These are phyloP conservation scores for Monilinia fructigena DNA, from an alignment of 2,329 filamentous ascomycete species.

Conservation along the genomic window DNA sequence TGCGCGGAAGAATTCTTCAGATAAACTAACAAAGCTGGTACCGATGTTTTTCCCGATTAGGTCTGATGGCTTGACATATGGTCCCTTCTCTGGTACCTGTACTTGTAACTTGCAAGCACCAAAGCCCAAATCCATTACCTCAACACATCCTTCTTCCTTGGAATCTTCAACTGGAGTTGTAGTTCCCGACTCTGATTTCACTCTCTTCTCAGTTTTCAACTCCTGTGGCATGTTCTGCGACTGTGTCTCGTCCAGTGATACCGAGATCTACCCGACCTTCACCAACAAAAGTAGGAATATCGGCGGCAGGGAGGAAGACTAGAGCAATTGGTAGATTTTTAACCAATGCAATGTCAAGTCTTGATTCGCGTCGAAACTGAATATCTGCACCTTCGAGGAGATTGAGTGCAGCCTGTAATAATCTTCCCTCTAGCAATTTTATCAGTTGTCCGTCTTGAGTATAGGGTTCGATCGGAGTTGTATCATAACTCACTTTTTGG, in stretches of 20 bases:
- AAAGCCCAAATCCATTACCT: conserved; percentile 87
- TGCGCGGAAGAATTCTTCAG: conserved; percentile 77
- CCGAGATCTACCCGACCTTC: conserved; percentile 91
- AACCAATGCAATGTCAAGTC: conserved; percentile 94
- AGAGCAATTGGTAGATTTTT: conserved; percentile 96
- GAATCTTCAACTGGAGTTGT: conserved; percentile 44
- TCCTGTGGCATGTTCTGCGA: conserved; percentile 80
- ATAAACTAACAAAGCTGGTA: conserved; percentile 87
- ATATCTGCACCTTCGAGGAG: conserved; percentile 92
- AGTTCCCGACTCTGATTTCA: conserved; percentile 49
- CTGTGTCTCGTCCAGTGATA: conserved; percentile 91
- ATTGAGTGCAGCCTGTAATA: conserved; percentile 84
- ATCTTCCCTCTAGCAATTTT: conserved; percentile 71
- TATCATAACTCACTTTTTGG: conserved; percentile 77
- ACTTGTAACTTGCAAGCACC: conserved; percentile 91
- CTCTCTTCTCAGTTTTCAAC: conserved; percentile 50
- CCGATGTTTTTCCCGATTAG: conserved; percentile 90
- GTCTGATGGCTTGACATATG: conserved; percentile 66
- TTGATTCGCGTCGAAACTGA: conserved; percentile 91
- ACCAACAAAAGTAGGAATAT: conserved; percentile 96
- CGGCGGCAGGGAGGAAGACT: conserved; percentile 92
- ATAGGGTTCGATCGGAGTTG: conserved; percentile 19
- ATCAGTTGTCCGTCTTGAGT: conserved; percentile 23
- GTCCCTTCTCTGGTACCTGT: conserved; percentile 88
- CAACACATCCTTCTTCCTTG: conserved; percentile 59